Evolutionary conservation across 164 flowering plant species (phyloP).

Genomic region (Vitis cinerea): DNA sequence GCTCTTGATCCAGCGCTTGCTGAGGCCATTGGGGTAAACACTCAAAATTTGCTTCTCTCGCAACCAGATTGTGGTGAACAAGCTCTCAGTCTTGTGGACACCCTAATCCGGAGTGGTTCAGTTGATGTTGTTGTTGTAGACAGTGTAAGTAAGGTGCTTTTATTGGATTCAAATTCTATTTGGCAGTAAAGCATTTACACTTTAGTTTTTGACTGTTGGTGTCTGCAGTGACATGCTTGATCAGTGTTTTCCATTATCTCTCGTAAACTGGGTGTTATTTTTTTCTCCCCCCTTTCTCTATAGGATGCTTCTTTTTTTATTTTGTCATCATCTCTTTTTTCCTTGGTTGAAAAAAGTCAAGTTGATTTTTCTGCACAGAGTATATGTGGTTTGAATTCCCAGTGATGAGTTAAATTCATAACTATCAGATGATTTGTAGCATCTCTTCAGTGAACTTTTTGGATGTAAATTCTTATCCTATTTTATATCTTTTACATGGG

Average conservation of each 20-base stretch:
- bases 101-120: conserved; percentile 88
- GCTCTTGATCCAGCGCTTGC: conserved; percentile 91
- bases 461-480: not conserved
- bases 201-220: not conserved
- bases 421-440: not conserved
- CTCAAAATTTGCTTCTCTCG: conserved; percentile 78
- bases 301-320: too few relatives aligned
- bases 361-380: too few relatives aligned
- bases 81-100: conserved; percentile 94
- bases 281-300: not conserved
- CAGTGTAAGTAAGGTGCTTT: conserved; percentile 61
- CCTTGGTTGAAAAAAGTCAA: too few relatives aligned
- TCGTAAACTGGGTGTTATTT: not conserved
- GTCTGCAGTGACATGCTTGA: not conserved
- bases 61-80: conserved; percentile 98
- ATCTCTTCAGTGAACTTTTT: not conserved
- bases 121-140: conserved; percentile 95
- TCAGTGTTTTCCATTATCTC: not conserved
- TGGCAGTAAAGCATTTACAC: not conserved
- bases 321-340: too few relatives aligned
- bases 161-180: not conserved
- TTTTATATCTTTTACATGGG: not conserved
- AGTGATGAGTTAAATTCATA: not conserved
- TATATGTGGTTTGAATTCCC: not conserved
- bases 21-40: conserved; percentile 82